Evolutionary conservation across 2,329 filamentous ascomycete species (phyloP).

Genomic region (Fusarium algeriense): DNA sequence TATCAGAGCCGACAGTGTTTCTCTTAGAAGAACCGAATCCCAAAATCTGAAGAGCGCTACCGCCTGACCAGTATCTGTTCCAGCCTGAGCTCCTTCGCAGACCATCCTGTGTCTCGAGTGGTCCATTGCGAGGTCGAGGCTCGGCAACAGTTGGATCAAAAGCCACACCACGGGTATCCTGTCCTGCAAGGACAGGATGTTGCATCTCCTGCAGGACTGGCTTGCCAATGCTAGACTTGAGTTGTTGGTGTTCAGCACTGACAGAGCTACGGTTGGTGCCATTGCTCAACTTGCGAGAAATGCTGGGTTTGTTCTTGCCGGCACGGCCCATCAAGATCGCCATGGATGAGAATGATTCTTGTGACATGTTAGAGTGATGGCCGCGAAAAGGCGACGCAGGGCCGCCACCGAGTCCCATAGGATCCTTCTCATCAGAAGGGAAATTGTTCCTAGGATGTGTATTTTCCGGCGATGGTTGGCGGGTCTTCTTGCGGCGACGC

Average conservation of each 20-base stretch:
- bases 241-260: constrained; percentile 70
- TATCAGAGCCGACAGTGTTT: constrained; percentile 66
- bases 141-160: constrained; percentile 52
- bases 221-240: constrained; percentile 73
- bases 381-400: constrained; percentile 60
- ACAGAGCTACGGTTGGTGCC: constrained; percentile 63
- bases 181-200: constrained; percentile 50
- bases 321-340: constrained; percentile 75
- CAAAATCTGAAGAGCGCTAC: constrained; percentile 75
- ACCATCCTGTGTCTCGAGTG: constrained; percentile 55
- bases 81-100: constrained; percentile 76
- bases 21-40: constrained; percentile 66
- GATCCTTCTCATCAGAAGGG: constrained; percentile 68
- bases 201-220: constrained; percentile 64
- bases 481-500: constrained; percentile 62
- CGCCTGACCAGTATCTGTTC: constrained; percentile 83
- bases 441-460: constrained; percentile 59
- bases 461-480: constrained; percentile 52
- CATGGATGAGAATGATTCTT: constrained; percentile 72
- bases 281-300: constrained; percentile 68
- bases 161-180: constrained; percentile 58
- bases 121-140: constrained; percentile 54
- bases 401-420: constrained; percentile 61
- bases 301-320: constrained; percentile 56
- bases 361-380: constrained; percentile 66